phyloP scores from a whole-genome alignment of 2,329 filamentous ascomycete genomes.

The Talaromyces sp. region DNA sequence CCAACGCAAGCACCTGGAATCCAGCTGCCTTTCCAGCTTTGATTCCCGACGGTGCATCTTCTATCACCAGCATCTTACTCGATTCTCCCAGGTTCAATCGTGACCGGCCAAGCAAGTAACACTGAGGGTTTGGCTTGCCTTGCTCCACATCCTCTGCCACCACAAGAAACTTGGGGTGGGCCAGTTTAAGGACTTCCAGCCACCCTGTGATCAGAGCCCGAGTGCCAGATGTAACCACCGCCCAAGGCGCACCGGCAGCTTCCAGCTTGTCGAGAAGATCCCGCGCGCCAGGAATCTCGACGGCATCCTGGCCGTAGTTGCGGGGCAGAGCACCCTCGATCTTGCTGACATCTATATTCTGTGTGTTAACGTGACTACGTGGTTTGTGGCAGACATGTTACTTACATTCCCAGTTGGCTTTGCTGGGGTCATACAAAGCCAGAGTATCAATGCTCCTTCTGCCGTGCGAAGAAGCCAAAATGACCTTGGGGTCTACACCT shows the following conservation, averaged over 20 bases:
- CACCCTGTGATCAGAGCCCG: constrained; percentile 63
- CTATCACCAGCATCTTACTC: constrained; percentile 66
- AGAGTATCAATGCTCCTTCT: constrained; percentile 84
- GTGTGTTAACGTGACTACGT: background rate
- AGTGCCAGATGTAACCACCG: constrained; percentile 75
- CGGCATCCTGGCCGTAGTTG: constrained; percentile 70
- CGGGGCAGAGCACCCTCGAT: constrained; percentile 75
- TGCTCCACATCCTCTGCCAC: constrained; percentile 70
- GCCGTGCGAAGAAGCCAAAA: constrained; percentile 87
- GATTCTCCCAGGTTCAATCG: constrained; percentile 51
- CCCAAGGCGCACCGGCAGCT: constrained; percentile 64
- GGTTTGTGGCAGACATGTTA: constrained; percentile 18
- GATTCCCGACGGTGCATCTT: constrained; percentile 86
- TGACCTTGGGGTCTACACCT: constrained; percentile 75
- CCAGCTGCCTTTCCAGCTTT: constrained; percentile 78
- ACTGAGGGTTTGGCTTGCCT: constrained; percentile 73
- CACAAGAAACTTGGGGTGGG: constrained; percentile 62
- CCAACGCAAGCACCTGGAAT: constrained; percentile 76
- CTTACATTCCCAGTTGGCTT: constrained; percentile 91
- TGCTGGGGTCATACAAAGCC: constrained; percentile 70
- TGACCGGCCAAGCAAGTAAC: constrained; percentile 65
- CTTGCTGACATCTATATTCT: constrained; percentile 63
- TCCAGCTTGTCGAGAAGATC: constrained; percentile 65
- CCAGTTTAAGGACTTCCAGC: constrained; percentile 63
- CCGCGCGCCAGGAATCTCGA: constrained; percentile 81